Conservation (phyloP, 164 flowering plant species). For the Berberis thunbergii region DNA sequence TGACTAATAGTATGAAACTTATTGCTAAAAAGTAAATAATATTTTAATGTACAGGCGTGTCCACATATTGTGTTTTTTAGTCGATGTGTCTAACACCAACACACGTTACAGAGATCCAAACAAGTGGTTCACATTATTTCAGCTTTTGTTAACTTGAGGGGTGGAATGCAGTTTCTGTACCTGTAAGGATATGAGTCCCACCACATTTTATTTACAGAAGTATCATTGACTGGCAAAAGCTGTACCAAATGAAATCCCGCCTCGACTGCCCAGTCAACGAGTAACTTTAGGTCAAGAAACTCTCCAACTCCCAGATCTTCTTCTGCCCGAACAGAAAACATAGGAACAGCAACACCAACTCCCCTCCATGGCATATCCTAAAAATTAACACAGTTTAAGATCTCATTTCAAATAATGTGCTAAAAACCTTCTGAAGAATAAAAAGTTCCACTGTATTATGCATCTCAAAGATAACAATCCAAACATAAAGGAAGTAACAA, state of each 20-base stretch:
- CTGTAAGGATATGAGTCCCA: constrained; percentile 99
- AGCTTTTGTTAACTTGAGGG: too few species aligned
- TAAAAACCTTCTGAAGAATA: neutral
- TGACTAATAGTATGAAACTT: too few species aligned
- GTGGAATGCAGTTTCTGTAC: constrained; percentile 23
- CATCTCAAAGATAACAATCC: neutral
- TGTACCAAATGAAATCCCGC: constrained; percentile 95
- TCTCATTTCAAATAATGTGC: neutral
- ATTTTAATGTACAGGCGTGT: too few species aligned
- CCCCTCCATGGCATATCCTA: constrained; percentile 97
- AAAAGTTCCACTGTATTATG: neutral
- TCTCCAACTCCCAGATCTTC: constrained; percentile 95
- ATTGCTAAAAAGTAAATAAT: too few species aligned
- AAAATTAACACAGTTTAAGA: constrained; percentile 5
- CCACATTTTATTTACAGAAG: constrained; percentile 97
- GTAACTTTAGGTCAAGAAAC: constrained; percentile 87
- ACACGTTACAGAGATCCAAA: too few species aligned
- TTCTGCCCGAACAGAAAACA: constrained; percentile 90
- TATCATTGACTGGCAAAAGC: constrained; percentile 94
- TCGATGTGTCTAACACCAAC: too few species aligned
- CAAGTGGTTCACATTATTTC: too few species aligned
- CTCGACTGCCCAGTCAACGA: constrained; percentile 88
- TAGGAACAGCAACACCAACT: constrained; percentile 90
- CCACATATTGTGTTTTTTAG: too few species aligned
- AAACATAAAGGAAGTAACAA: neutral